Evolutionary conservation across 805 yeast species (phyloP), one percentile per base, ranked within the genome.

Genomic region (Cyberlindnera misumaiensis): DNA sequence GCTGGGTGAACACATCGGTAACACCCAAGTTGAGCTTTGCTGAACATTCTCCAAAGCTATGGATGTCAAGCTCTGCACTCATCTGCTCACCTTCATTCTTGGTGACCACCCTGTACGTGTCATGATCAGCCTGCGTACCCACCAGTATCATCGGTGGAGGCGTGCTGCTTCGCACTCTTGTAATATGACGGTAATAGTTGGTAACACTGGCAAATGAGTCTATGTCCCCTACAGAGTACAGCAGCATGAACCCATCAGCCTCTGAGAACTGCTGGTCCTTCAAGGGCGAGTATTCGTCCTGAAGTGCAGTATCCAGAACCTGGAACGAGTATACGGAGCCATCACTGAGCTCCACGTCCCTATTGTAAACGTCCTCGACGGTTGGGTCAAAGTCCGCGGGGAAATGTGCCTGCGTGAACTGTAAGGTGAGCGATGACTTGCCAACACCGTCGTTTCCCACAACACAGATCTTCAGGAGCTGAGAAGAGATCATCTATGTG

Each of bases 241-340:
- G 47, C 3, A 52, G 33, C 7, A 51, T 20, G 17, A 51, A 43
- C 2, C 53, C 57, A 28, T 51, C 55, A 14, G 52, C 50, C 29
- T 52, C 46, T 16, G 35, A 35, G 10, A 42, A 37, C 30, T 52
- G 56, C 65, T 55, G 14, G 14, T 83, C 93, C 43, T 74, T 63
- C 68, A 75, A 58, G 25, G 87, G 82, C 31, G 83, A 74, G 56
- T 82, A 83, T 56, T 81, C 89, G 58, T 83, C 93, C 63, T 81
- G 88, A 24, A 84, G 83, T 6, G 88, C 89, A 13, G 89, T 82
- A 55, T 82, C 90, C 51, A 82, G 67, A 34, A 82, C 75, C 53
- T 80, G 84, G 35, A 74, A 48, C 10, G 70, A 62, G 29, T 70
- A 72, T 22, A 63, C 65, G 38, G 68, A 70, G n/a, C 71, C 73